phyloP scores from a whole-genome alignment of 208 protist genomes.

The Crithidia fasciculata region DNA sequence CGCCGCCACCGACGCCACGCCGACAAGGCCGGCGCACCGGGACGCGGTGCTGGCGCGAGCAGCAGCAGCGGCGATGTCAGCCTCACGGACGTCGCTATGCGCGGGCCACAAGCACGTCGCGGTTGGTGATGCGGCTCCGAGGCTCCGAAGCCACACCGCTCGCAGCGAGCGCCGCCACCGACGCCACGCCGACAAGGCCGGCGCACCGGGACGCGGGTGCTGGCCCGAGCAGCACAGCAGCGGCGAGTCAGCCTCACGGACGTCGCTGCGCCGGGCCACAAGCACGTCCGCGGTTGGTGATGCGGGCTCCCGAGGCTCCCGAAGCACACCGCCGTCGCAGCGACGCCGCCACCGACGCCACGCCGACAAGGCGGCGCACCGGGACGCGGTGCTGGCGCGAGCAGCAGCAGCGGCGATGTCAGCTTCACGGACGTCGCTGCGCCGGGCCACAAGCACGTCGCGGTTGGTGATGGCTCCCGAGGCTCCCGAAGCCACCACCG shows the following conservation, averaged over 20 bases:
- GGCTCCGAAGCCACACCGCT: not conserved
- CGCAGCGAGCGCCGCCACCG: constrained; percentile 3
- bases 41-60: not conserved
- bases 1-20: no score
- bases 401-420: not conserved
- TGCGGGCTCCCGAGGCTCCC: no score
- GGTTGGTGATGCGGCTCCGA: not conserved
- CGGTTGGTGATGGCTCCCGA: no score
- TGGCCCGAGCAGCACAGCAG: not conserved
- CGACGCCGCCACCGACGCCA: no score
- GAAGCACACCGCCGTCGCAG: no score
- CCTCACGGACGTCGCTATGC: not conserved
- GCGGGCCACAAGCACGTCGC: no score
- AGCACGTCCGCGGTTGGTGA: no score
- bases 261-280: no score
- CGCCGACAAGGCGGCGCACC: not conserved
- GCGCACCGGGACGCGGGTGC: not conserved
- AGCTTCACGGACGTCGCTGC: not conserved
- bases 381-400: not conserved
- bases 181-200: not conserved
- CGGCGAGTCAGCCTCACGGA: constrained; percentile 1
- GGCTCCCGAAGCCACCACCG: no score
- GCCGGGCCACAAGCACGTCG: no score
- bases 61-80: constrained; percentile 19
- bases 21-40: not conserved